Evolutionary conservation across 805 yeast species (phyloP).

Genomic region (Wickerhamomyces bisporus): DNA sequence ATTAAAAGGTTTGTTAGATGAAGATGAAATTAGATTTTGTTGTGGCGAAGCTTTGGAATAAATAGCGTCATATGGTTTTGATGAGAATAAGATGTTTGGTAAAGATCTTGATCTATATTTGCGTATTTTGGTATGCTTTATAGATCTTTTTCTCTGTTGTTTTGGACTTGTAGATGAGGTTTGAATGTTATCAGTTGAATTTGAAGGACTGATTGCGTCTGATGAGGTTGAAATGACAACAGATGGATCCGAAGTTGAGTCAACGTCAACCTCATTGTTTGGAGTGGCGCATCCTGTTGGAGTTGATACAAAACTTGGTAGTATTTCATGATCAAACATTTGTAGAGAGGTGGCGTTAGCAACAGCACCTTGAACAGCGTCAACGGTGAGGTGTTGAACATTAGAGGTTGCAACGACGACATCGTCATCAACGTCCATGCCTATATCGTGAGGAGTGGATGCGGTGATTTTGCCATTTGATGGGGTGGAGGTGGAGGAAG

Average conservation of each 20-base stretch:
- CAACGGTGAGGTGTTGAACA: constrained; percentile 7
- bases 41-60: neutral
- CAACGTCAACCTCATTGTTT: no score
- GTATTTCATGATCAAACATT: constrained; percentile 6
- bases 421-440: constrained; percentile 12
- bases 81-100: constrained; percentile 20
- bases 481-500: neutral
- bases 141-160: constrained; percentile 6
- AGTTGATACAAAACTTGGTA: constrained; percentile 12
- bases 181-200: no score
- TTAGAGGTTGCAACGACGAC: constrained; percentile 7
- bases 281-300: constrained; percentile 10
- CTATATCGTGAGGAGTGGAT: no score
- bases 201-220: no score
- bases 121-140: constrained; percentile 13
- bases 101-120: constrained; percentile 25
- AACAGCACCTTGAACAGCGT: constrained; percentile 8
- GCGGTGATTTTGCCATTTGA: no score
- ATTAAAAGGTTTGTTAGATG: neutral
- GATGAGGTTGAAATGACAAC: neutral
- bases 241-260: no score
- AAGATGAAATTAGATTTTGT: neutral
- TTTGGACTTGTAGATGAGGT: constrained; percentile 3
- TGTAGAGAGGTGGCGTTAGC: constrained; percentile 1
- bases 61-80: constrained; percentile 2